Percentiles rank a stretch among this genome's conserved stretches.
These are phyloP conservation scores for Mycena latifolia DNA, from an alignment of 768 basidiomycete species.

Conservation along the genomic window DNA sequence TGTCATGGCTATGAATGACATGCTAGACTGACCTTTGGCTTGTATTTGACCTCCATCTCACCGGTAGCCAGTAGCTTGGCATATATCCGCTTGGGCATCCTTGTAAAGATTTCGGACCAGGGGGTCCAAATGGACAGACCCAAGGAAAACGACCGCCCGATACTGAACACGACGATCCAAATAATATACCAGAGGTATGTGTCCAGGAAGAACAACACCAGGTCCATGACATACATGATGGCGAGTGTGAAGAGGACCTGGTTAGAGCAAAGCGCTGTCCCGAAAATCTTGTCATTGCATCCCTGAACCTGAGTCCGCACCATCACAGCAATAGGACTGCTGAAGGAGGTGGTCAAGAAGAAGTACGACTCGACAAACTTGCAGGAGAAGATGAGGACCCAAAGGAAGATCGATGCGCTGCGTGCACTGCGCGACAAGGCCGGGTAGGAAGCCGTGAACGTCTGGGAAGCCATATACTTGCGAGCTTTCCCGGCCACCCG, in stretches of 20 bases:
- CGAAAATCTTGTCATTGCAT: constrained; percentile 89
- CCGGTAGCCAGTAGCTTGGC: constrained; percentile 95
- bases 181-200: constrained; percentile 99
- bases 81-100: constrained; percentile 97
- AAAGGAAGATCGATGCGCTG: constrained; percentile 85
- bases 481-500: constrained; percentile 97
- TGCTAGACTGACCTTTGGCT: constrained; percentile 81
- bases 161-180: constrained; percentile 96
- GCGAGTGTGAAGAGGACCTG: constrained; percentile 95
- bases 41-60: constrained; percentile 99
- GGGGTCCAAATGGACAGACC: constrained; percentile 99
- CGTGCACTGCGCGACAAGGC: constrained; percentile 78
- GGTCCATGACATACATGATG: constrained; percentile 99
- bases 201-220: constrained; percentile 98
- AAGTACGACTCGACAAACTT: constrained; percentile 98
- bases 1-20: not conserved
- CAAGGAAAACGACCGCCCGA: constrained; percentile 89
- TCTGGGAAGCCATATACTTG: constrained; percentile 98
- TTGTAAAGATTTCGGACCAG: constrained; percentile 97
- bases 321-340: constrained; percentile 96
- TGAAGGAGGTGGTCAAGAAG: constrained; percentile 98
- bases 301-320: constrained; percentile 93
- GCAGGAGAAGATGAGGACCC: constrained; percentile 95
- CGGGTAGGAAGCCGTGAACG: constrained; percentile 98
- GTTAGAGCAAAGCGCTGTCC: constrained; percentile 84